Percentiles rank a stretch among this genome's conserved stretches.
Evolutionary conservation across 306 rosid species (phyloP).

Genomic region (Amphicarpaea edgeworthii): DNA sequence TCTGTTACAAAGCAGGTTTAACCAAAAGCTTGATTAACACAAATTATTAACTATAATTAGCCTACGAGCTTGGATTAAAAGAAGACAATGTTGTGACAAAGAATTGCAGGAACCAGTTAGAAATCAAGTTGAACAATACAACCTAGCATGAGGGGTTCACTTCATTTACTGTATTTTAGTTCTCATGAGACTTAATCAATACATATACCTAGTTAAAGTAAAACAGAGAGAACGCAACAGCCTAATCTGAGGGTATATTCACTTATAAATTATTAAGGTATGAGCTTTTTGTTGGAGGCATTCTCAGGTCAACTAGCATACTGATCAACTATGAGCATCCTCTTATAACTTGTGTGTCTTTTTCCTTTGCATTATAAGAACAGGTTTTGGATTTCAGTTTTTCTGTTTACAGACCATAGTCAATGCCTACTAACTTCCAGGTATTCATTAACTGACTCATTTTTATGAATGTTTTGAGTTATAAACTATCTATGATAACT

Average conservation of each 20-base stretch:
- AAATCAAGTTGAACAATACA: neutral
- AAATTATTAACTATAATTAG: slow-evolving; percentile 33
- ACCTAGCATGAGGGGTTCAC: neutral
- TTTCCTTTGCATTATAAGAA: slow-evolving; percentile 28
- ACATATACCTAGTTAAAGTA: slow-evolving; percentile 20
- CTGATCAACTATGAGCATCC: slow-evolving; percentile 16
- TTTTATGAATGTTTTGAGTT: neutral
- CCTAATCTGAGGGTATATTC: neutral
- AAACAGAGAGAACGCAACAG: neutral
- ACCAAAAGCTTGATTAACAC: slow-evolving; percentile 64
- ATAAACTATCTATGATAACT: slow-evolving; percentile 6
- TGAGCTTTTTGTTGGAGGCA: slow-evolving; percentile 29
- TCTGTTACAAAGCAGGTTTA: slow-evolving; percentile 81
- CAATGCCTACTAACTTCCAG: neutral
- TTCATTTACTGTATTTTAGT: neutral
- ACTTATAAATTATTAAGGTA: slow-evolving; percentile 13
- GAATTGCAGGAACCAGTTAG: slow-evolving; percentile 6
- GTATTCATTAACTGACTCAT: slow-evolving; percentile 32
- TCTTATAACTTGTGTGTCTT: slow-evolving; percentile 12
- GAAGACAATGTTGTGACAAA: neutral
- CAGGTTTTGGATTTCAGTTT: neutral
- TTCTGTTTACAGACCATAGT: neutral
- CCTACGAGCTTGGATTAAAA: slow-evolving; percentile 27
- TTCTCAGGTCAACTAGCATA: slow-evolving; percentile 22
- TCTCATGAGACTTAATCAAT: neutral